A percentile compares a stretch with the other conserved stretches of the same genome.
Conservation (phyloP, 371 early-diverging fungal species). For the Entomophthora muscae region DNA sequence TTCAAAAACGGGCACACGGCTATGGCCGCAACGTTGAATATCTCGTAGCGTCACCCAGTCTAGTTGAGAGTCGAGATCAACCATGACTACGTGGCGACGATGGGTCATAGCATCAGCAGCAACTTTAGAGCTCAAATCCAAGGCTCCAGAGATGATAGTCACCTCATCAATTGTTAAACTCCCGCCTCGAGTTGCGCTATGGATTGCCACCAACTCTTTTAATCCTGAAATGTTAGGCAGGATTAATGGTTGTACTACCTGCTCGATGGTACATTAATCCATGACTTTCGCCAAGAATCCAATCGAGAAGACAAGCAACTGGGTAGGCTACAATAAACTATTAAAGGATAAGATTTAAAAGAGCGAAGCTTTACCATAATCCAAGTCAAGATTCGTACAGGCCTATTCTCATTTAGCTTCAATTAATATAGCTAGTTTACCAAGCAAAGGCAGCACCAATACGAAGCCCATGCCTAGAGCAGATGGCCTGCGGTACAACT, state of each 20-base stretch:
- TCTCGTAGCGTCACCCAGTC: slow-evolving; percentile 29
- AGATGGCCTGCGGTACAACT: slow-evolving; percentile 42
- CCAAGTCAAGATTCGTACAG: slow-evolving; percentile 15
- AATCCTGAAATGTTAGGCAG: not conserved
- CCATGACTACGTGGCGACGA: slow-evolving; percentile 59
- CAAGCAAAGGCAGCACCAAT: slow-evolving; percentile 5
- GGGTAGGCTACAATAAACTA: slow-evolving; percentile 55
- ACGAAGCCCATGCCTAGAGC: slow-evolving; percentile 17
- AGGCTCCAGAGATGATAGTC: slow-evolving; percentile 71
- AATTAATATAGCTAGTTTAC: not conserved
- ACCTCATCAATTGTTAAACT: slow-evolving; percentile 80
- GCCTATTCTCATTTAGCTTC: slow-evolving; percentile 7
- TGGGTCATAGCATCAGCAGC: slow-evolving; percentile 76
- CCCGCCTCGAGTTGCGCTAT: slow-evolving; percentile 61
- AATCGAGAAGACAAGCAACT: slow-evolving; percentile 52
- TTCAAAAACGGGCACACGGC: slow-evolving; percentile 66
- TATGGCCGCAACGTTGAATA: slow-evolving; percentile 72
- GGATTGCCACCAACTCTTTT: slow-evolving; percentile 39
- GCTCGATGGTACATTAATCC: slow-evolving; percentile 60
- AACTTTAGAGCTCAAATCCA: slow-evolving; percentile 74
- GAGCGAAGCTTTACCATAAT: slow-evolving; percentile 19
- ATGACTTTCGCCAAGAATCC: slow-evolving; percentile 53
- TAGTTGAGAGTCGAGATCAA: slow-evolving; percentile 45
- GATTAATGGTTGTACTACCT: too few species aligned
- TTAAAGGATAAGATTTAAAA: slow-evolving; percentile 17